phyloP scores from a whole-genome alignment of 2,329 filamentous ascomycete genomes.

The Calonectria crousiana region DNA sequence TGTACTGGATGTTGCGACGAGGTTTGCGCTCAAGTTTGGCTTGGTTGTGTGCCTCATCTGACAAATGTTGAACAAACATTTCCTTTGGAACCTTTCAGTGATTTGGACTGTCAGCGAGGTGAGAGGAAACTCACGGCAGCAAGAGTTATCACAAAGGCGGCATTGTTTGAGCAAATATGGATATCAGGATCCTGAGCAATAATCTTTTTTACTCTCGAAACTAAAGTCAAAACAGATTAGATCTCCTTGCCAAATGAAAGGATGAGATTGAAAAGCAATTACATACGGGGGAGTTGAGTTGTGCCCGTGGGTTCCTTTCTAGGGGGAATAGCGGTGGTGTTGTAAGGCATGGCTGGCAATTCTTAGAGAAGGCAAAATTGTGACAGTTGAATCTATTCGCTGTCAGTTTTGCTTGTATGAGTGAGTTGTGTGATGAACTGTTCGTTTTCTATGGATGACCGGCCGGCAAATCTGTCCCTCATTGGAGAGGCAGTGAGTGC shows the following conservation, averaged over 20 bases:
- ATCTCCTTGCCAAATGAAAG: constrained; percentile 14
- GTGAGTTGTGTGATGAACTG: not conserved
- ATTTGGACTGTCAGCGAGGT: not conserved
- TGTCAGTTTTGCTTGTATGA: not conserved
- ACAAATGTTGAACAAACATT: constrained; percentile 94
- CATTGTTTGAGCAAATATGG: constrained; percentile 88
- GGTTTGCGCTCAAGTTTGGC: constrained; percentile 93
- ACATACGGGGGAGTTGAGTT: constrained; percentile 85
- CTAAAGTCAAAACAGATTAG: constrained; percentile 58
- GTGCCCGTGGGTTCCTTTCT: constrained; percentile 87
- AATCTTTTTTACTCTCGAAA: constrained; percentile 96
- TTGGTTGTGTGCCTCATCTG: constrained; percentile 86
- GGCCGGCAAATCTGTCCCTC: not conserved
- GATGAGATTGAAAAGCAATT: not conserved
- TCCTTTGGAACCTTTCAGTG: constrained; percentile 67
- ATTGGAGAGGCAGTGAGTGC: not conserved
- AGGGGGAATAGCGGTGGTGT: constrained; percentile 85
- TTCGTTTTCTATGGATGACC: not conserved
- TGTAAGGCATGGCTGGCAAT: constrained; percentile 80
- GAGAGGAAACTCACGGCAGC: constrained; percentile 73
- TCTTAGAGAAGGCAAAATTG: not conserved
- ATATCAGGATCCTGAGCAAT: constrained; percentile 90
- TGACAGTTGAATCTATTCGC: not conserved
- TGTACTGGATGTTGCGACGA: constrained; percentile 93
- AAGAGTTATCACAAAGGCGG: constrained; percentile 91